phyloP scores from a whole-genome alignment of 1,284 basidiomycete species.

The Ganoderma resinaceum region DNA sequence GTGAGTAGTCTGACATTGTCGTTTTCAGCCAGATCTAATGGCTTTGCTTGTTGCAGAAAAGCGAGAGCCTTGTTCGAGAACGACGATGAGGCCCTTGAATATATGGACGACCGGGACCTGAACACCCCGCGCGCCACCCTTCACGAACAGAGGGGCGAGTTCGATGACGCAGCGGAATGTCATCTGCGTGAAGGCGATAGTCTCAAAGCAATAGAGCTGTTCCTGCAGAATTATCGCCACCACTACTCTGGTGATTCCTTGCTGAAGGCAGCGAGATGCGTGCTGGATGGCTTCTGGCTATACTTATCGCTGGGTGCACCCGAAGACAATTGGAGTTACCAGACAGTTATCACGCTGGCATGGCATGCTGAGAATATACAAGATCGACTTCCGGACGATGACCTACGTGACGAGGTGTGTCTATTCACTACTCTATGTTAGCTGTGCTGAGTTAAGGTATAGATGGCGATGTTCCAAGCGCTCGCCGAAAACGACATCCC shows the following conservation, averaged over 20 bases:
- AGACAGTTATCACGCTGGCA: slow-evolving; percentile 17
- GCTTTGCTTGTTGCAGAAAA: slow-evolving; percentile 44
- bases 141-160: slow-evolving; percentile 51
- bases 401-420: slow-evolving; percentile 30
- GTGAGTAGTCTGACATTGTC: slow-evolving; percentile 46
- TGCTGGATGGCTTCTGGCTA: slow-evolving; percentile 40
- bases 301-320: slow-evolving; percentile 19
- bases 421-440: not conserved
- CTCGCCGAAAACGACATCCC: slow-evolving; percentile 38
- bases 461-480: slow-evolving; percentile 49
- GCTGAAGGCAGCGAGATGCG: slow-evolving; percentile 31
- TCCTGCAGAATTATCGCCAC: slow-evolving; percentile 46
- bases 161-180: slow-evolving; percentile 61
- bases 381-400: slow-evolving; percentile 3
- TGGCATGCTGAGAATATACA: slow-evolving; percentile 14
- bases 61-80: slow-evolving; percentile 55
- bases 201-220: slow-evolving; percentile 54
- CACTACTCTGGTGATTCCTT: slow-evolving; percentile 9
- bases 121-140: slow-evolving; percentile 57
- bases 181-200: slow-evolving; percentile 57
- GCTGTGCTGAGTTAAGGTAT: not conserved
- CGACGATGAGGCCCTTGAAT: slow-evolving; percentile 61
- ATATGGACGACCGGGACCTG: slow-evolving; percentile 62
- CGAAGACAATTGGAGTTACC: slow-evolving; percentile 7
- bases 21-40: no score